These are phyloP conservation scores for Pseudogymnoascus sp. DNA, from an alignment of 2,329 filamentous ascomycete genomes.

Conservation along the genomic window DNA sequence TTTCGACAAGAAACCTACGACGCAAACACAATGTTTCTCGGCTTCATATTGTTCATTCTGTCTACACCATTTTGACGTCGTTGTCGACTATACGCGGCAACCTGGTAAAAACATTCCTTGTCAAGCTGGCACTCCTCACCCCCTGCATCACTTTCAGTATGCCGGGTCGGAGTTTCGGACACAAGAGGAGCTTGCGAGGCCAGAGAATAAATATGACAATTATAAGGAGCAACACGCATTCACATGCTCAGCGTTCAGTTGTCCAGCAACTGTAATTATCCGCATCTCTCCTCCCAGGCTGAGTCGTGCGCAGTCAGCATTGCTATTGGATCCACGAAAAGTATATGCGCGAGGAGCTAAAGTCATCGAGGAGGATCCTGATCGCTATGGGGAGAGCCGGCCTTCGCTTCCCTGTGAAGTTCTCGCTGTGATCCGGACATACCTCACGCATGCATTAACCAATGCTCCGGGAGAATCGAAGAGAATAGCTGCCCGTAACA, in stretches of 20 bases:
- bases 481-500: constrained; percentile 52
- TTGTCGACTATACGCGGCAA: constrained; percentile 42
- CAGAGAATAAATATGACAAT: constrained; percentile 20
- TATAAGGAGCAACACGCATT: constrained; percentile 42
- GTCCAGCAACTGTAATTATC: constrained; percentile 46
- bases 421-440: constrained; percentile 49
- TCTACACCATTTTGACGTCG: constrained; percentile 53
- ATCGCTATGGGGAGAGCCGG: constrained; percentile 42
- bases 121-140: constrained; percentile 37
- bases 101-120: constrained; percentile 25
- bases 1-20: constrained; percentile 33
- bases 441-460: constrained; percentile 49
- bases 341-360: constrained; percentile 47
- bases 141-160: constrained; percentile 54
- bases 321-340: constrained; percentile 46
- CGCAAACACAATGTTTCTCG: constrained; percentile 43
- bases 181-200: constrained; percentile 25
- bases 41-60: constrained; percentile 56
- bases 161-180: constrained; percentile 32
- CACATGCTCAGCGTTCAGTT: constrained; percentile 51
- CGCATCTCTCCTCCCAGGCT: constrained; percentile 47
- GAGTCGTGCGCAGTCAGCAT: constrained; percentile 36
- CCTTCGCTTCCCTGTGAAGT: constrained; percentile 47
- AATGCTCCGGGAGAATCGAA: constrained; percentile 42
- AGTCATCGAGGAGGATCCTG: constrained; percentile 40